phyloP scores from a whole-genome alignment of 2,329 filamentous ascomycete genomes.

The Phaeophleospora eucalypticola region DNA sequence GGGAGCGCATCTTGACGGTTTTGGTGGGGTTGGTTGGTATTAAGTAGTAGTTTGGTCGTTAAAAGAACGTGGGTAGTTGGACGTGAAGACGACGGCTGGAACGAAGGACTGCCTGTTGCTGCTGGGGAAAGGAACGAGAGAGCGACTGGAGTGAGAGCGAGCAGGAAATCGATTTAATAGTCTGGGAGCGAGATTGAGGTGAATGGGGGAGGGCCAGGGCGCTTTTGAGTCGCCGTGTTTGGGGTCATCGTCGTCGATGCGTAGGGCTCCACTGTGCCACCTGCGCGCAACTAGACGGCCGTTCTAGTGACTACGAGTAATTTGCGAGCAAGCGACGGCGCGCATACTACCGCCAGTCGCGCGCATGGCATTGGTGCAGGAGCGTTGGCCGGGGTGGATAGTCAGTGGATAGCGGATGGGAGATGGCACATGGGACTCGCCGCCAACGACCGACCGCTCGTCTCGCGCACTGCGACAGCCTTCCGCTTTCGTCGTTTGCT shows the following conservation, averaged over 20 bases:
- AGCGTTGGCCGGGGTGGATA: too few species aligned
- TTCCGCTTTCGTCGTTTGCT: neutral
- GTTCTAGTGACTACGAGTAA: too few species aligned
- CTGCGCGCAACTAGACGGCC: too few species aligned
- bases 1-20: slow-evolving; percentile 9
- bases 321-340: neutral
- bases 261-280: neutral
- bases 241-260: neutral
- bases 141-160: neutral
- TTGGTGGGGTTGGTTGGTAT: too few species aligned
- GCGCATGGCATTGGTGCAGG: too few species aligned
- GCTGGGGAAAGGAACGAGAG: neutral
- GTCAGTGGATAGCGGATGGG: too few species aligned
- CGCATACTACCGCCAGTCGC: too few species aligned
- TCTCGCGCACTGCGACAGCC: neutral
- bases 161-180: neutral
- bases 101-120: neutral
- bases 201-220: neutral
- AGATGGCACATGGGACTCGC: too few species aligned
- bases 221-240: neutral
- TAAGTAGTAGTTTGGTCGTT: neutral
- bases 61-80: slow-evolving; percentile 3
- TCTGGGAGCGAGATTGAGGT: neutral
- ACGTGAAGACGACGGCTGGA: neutral
- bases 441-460: neutral